Conservation (phyloP, 352 stramenopile species). For the Globisporangium takayamanum region DNA sequence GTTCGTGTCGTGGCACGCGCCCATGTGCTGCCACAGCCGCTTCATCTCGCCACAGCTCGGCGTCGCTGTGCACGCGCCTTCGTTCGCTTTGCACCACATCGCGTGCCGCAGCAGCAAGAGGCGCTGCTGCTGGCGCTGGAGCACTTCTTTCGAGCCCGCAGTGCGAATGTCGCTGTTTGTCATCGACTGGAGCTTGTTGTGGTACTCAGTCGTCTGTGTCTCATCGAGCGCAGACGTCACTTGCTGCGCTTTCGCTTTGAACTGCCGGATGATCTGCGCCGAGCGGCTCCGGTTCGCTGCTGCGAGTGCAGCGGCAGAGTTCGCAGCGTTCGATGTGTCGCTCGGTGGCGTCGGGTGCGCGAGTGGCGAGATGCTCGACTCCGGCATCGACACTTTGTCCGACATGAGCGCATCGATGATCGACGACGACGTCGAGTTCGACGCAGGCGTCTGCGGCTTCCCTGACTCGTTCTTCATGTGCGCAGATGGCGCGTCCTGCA, state of each 20-base stretch:
- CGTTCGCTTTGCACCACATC: slow-evolving; percentile 96
- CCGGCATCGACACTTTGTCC: slow-evolving; percentile 31
- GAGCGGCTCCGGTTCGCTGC: slow-evolving; percentile 58
- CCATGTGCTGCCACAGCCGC: slow-evolving; percentile 97
- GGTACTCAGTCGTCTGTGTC: slow-evolving; percentile 73
- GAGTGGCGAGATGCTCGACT: slow-evolving; percentile 28
- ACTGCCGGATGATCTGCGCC: slow-evolving; percentile 77
- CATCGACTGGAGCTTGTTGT: slow-evolving; percentile 82
- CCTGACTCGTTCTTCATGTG: slow-evolving; percentile 12
- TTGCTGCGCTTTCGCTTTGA: slow-evolving; percentile 68
- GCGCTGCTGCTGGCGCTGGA: slow-evolving; percentile 97
- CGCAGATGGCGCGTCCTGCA: slow-evolving; percentile 32
- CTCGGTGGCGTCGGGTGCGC: slow-evolving; percentile 2
- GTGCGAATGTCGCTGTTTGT: slow-evolving; percentile 67
- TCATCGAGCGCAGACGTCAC: slow-evolving; percentile 79
- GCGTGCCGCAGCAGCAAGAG: slow-evolving; percentile 96
- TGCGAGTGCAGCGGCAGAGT: slow-evolving; percentile 19
- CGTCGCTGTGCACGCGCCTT: slow-evolving; percentile 92
- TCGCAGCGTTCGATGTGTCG: slow-evolving; percentile 7
- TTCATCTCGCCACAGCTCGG: slow-evolving; percentile 98
- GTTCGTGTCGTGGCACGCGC: slow-evolving; percentile 94
- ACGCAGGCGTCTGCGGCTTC: slow-evolving; percentile 21
- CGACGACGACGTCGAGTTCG: slow-evolving; percentile 23
- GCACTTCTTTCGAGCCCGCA: slow-evolving; percentile 87
- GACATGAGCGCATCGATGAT: slow-evolving; percentile 40